These are phyloP conservation scores for Syzygium aromaticum DNA, from an alignment of 345 rosid species.

Conservation along the genomic window DNA sequence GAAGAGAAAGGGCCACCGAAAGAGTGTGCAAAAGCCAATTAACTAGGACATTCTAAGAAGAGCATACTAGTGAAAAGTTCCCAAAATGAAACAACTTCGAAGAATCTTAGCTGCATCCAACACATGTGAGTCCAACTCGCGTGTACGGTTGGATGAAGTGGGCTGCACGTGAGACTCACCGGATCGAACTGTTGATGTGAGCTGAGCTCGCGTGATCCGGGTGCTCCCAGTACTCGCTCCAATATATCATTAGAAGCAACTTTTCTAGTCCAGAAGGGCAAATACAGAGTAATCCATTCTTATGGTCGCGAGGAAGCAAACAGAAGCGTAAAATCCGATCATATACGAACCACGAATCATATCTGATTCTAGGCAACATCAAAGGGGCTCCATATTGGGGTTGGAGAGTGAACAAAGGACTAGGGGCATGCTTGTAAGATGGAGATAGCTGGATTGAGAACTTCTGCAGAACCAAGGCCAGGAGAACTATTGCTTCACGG, in stretches of 20 bases:
- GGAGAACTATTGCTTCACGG: constrained; percentile 8
- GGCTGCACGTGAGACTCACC: background rate
- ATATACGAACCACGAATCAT: background rate
- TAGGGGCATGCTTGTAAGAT: constrained; percentile 12
- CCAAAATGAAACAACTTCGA: background rate
- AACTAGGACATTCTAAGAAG: background rate
- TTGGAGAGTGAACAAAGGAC: background rate
- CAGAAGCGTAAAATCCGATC: background rate
- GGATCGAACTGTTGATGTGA: background rate
- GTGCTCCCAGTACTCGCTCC: background rate
- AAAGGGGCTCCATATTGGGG: constrained; percentile 15
- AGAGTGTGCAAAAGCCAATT: background rate
- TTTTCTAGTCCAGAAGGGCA: background rate
- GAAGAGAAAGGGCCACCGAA: background rate
- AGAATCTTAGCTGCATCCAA: background rate
- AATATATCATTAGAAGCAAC: background rate
- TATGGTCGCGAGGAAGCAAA: background rate
- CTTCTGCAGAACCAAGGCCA: constrained; percentile 5
- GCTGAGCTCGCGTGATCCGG: background rate
- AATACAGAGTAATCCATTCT: background rate
- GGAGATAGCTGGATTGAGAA: constrained; percentile 19
- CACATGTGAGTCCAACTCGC: background rate
- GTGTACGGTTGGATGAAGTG: background rate
- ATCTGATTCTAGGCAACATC: background rate
- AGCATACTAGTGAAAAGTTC: background rate